Base-by-base conservation (phyloP, 805 yeast species). In the Saturnispora diversa region DNA sequence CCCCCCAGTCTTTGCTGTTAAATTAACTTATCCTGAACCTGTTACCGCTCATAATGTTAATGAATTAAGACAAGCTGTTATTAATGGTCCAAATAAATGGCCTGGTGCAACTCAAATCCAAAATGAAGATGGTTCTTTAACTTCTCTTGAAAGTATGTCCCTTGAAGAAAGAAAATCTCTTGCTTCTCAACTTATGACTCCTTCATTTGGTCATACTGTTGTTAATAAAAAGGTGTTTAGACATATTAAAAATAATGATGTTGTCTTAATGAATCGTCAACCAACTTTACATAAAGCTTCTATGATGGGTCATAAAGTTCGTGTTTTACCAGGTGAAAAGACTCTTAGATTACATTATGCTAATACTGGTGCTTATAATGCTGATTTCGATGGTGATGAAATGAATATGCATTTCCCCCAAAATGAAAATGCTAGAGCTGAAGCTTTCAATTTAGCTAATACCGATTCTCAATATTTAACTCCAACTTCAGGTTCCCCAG, bases 331-430 rank as follows among this genome's bases (percentile, higher is more conserved):
- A 4, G 95, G 95, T 44, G 98, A 92, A 60, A 92, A 92, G 70
- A 94, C 98, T 4, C 69, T 92, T 54, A 77, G 99, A 58, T 69
- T 92, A 63, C 99, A 92, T 63, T 92, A 92, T 64, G 99, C 99
- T 54, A 92, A 92, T 64, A 92, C 98, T 33, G 97, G 97, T 66
- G 97, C 98, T 32, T 92, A 90, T 66, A 90, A 90, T 62, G 97
- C 97, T 29, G 98, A 90, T 74, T 90, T 92, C 55, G 98, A 90
- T 66, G 98, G 98, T 71, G 98, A 90, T 65, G 98, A 90, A 69
- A 90, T 90, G 98, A 90, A 90, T 62, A 83, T 90, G 96, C 98
- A 90, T 67, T 90, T 90, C 72, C 98, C 98, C 21, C 98, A 90
- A 68, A 87, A 84, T 63, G 97, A 90, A 66, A 84, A 85, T 52